Conservation (phyloP, 2,329 filamentous ascomycete genomes). For the Monosporascus sp. region DNA sequence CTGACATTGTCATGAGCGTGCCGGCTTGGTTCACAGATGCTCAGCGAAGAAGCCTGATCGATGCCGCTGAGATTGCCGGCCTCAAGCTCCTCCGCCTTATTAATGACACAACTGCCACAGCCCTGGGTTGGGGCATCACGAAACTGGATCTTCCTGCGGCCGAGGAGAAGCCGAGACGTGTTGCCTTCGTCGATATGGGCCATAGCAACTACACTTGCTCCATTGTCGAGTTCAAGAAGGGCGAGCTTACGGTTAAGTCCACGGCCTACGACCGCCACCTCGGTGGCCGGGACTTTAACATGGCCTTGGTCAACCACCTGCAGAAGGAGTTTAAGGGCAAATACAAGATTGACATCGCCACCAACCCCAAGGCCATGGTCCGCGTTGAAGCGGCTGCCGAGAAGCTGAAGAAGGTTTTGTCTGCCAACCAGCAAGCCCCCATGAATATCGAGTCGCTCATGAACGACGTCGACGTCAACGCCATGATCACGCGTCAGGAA, state of each 20-base stretch:
- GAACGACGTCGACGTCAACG: constrained; percentile 90
- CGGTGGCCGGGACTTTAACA: constrained; percentile 95
- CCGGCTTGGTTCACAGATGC: constrained; percentile 96
- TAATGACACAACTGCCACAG: constrained; percentile 96
- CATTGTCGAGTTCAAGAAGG: constrained; percentile 95
- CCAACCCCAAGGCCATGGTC: constrained; percentile 82
- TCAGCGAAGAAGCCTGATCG: constrained; percentile 83
- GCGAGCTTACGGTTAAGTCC: constrained; percentile 88
- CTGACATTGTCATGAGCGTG: constrained; percentile 89
- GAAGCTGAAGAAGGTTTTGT: constrained; percentile 98
- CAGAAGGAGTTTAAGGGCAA: constrained; percentile 95
- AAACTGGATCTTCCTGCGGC: constrained; percentile 81
- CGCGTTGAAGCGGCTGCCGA: constrained; percentile 85
- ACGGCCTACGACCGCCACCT: constrained; percentile 94
- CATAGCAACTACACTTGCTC: constrained; percentile 95
- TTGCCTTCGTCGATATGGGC: constrained; percentile 90
- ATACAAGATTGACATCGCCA: constrained; percentile 93
- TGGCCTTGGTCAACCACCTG: constrained; percentile 90
- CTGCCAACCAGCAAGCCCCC: constrained; percentile 86
- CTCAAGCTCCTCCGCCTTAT: constrained; percentile 90
- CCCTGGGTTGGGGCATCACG: constrained; percentile 95
- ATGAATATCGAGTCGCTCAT: constrained; percentile 97
- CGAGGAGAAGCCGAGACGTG: constrained; percentile 88
- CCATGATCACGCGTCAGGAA: constrained; percentile 89
- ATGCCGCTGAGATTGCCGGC: constrained; percentile 88